Evolutionary conservation across 306 rosid genomes (phyloP), one percentile per base, ranked within the genome.

Genomic region (Myrica gale): DNA sequence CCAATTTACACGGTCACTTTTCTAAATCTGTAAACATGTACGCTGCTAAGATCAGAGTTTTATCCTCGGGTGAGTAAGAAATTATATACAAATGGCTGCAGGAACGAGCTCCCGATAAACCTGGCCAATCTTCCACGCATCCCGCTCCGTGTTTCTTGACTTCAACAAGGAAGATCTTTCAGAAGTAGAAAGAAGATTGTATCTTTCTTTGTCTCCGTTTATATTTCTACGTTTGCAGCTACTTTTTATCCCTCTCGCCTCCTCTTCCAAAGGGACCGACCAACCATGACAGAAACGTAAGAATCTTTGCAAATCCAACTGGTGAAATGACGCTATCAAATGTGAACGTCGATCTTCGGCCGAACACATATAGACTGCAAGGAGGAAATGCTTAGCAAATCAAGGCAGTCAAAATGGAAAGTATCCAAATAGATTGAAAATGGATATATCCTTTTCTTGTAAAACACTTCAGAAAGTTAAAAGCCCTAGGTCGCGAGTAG

Each of bases 201-300:
- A 26, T 37, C n/a, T 12, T 19, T 55, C 32, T 6, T 61, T 61
- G 68, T 61, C 4, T 61, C 3, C 5, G 32, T 5, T 13, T 63
- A 7, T 15, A 41, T 57, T 57, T 57, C 65, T 57, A 57, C 65
- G 5, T 65, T 41, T 41, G 69, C 69, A 43, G 69, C 69, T 42
- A 65, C 69, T 41, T 65, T 65, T 39, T 65, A 65, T 41, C 46
- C 32, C 15, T 8, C 10, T 10, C 10, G 20, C 12, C 1, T 13
- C 48, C 45, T 9, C 42, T 41, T 65, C 70, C 70, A 42, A 65
- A 65, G 43, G 48, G 70, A 65, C 50, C 47, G 48, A 65, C 70
- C 46, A 41, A 17, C 62, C 6, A 56, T 37, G 62, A 41, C 46
- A 41, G 48, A 47, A 47, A 65, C 26, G 26, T 41, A 16, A 39